phyloP scores from a whole-genome alignment of 257 asterid species.

The Fraxinus cuspidata region DNA sequence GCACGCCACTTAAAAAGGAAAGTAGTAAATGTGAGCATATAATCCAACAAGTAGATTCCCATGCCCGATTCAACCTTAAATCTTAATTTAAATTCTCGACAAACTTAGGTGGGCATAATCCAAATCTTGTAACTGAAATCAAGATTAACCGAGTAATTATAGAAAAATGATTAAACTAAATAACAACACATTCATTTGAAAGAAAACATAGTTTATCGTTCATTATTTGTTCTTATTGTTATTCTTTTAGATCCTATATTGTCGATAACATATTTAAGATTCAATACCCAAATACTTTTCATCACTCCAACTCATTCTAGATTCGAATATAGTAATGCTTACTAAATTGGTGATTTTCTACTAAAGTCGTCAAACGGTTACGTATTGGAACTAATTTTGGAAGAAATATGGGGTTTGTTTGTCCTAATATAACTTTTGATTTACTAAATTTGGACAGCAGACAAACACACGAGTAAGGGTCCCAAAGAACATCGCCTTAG shows the following conservation, averaged over 20 bases:
- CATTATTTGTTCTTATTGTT: too few species aligned
- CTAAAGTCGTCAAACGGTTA: background rate
- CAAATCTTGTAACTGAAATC: too few species aligned
- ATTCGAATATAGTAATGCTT: too few species aligned
- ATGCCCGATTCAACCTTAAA: background rate
- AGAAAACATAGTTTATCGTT: too few species aligned
- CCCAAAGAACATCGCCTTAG: conserved; percentile 34
- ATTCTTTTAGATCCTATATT: too few species aligned
- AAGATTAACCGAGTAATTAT: too few species aligned
- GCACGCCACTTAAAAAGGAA: background rate
- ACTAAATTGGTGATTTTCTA: background rate
- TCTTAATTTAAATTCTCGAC: too few species aligned
- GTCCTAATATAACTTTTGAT: background rate
- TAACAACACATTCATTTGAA: too few species aligned
- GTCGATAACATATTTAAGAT: background rate
- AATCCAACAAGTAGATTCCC: background rate
- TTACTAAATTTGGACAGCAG: conserved; percentile 22
- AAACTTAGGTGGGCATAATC: too few species aligned
- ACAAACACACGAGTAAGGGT: conserved; percentile 31
- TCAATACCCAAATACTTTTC: background rate
- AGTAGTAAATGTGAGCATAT: background rate
- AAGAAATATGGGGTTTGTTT: background rate
- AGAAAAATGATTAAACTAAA: too few species aligned
- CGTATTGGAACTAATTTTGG: background rate
- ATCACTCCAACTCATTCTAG: background rate